Evolutionary conservation across 345 rosid species (phyloP).

Genomic region (Linum tenue): DNA sequence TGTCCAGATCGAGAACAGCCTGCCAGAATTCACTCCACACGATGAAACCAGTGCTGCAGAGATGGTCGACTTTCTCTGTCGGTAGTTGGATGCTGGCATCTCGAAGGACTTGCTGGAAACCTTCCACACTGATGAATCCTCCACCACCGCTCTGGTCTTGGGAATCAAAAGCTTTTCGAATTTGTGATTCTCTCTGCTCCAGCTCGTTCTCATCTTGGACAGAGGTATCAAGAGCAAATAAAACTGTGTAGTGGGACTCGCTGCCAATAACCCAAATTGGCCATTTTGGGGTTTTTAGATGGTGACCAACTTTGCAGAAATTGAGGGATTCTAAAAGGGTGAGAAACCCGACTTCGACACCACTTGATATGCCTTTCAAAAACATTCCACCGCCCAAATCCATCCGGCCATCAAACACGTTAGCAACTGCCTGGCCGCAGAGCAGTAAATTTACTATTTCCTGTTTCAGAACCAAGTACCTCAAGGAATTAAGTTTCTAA

Average conservation of each 20-base stretch:
- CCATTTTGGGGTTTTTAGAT: conserved; percentile 88
- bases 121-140: conserved; percentile 89
- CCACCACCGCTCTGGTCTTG: conserved; percentile 99
- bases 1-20: conserved; percentile 71
- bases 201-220: conserved; percentile 95
- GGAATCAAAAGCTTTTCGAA: conserved; percentile 81
- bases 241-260: conserved; percentile 93
- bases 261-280: conserved; percentile 99
- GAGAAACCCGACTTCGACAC: conserved; percentile 92
- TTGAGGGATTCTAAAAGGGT: conserved; percentile 90
- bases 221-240: conserved; percentile 74
- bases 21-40: conserved; percentile 99
- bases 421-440: conserved; percentile 93
- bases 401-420: conserved; percentile 93
- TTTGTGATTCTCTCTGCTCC: conserved; percentile 83
- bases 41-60: conserved; percentile 68
- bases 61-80: conserved; percentile 53
- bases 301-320: conserved; percentile 92
- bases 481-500: background rate
- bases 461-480: conserved; percentile 31
- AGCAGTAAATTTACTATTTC: conserved; percentile 91
- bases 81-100: conserved; percentile 60
- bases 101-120: conserved; percentile 74
- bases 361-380: conserved; percentile 68
- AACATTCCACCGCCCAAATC: conserved; percentile 97